Evolutionary conservation across 768 basidiomycete genomes (phyloP), one percentile per base, ranked within the genome.

Genomic region (Tephrocybe sp.): DNA sequence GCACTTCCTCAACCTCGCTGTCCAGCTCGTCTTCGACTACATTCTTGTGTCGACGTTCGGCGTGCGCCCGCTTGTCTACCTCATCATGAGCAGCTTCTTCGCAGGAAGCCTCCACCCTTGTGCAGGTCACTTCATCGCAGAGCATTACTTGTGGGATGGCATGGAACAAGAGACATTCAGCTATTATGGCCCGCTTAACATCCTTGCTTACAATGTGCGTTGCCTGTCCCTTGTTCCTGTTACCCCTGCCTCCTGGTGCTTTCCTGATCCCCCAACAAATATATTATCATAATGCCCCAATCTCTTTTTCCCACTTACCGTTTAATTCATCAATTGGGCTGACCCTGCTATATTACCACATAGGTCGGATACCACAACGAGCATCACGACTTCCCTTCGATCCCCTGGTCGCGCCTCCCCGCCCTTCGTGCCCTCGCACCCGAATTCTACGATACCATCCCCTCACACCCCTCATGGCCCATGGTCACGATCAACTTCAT

Each of bases 351-450:
- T 20, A 38, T 23, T 38, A 49, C 17, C n/a, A n/a, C n/a, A n/a
- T n/a, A 93, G 91, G 92, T 98, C 58, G 97, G 97, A 33, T 98
- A 98, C 65, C 97, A 99, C 68, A 98, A 99, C 68, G 97, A 98
- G 63, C 97, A 99, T 69, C 97, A 99, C 70, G 97, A 99, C 71
- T 98, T 99, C 70, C 95, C 97, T 7, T 93, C 93, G 11, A 71
- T 99, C 1, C 81, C 97, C 1, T 99, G 97, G 97, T 98, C 95
- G 15, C 84, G 90, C 20, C 79, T 98, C 0, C 91, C 94, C 1
- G 80, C 81, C 4, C 82, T 99, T 18, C 84, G 86, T 25, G 77
- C 78, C 2, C 77, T 97, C 24, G 96, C 94, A 6, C 88, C 87
- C 3, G 96, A 98, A 67, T 94, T 88, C 65, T 99, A 99, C 71